A percentile compares a stretch with the other conserved stretches of the same genome.
phyloP scores from a whole-genome alignment of 805 yeast species.

The Kodamaea hsintzibuensis region DNA sequence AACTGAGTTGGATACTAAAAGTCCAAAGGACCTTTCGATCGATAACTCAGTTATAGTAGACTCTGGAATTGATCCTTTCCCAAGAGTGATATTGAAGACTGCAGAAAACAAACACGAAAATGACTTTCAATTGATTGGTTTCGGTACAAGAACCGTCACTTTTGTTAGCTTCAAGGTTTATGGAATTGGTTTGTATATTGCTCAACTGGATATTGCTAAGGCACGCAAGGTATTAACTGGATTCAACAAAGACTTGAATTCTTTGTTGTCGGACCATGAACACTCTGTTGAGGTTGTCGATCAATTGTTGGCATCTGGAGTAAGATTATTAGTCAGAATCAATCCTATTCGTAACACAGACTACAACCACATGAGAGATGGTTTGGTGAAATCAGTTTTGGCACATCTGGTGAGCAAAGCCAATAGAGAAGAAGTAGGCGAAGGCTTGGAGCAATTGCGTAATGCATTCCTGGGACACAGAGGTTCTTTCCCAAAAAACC shows the following conservation, averaged over 20 bases:
- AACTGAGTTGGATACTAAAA: not conserved
- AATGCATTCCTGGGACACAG: conserved; percentile 56
- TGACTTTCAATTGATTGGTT: conserved; percentile 63
- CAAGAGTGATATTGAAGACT: conserved; percentile 18
- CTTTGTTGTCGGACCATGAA: conserved; percentile 47
- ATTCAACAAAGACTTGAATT: conserved; percentile 8
- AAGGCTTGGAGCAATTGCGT: conserved; percentile 70
- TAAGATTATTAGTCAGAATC: conserved; percentile 69
- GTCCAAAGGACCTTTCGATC: not conserved
- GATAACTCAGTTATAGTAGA: conserved; percentile 45
- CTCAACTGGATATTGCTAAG: conserved; percentile 52
- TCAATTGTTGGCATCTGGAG: conserved; percentile 56
- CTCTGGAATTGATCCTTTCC: conserved; percentile 51
- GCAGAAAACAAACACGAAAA: conserved; percentile 23
- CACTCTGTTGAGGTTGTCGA: conserved; percentile 55
- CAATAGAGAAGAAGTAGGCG: conserved; percentile 37
- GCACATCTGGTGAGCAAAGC: conserved; percentile 62
- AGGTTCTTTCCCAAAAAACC: conserved; percentile 76
- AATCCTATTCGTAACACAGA: conserved; percentile 91
- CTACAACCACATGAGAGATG: conserved; percentile 86
- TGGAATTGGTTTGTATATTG: conserved; percentile 80
- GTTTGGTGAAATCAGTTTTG: conserved; percentile 76
- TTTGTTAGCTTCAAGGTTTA: conserved; percentile 82
- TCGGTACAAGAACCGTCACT: conserved; percentile 82
- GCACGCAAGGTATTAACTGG: conserved; percentile 12